A percentile compares a stretch with the other conserved stretches of the same genome.
Evolutionary conservation across 352 stramenopile genomes (phyloP).

Genomic region (Globisporangium apiculatum): DNA sequence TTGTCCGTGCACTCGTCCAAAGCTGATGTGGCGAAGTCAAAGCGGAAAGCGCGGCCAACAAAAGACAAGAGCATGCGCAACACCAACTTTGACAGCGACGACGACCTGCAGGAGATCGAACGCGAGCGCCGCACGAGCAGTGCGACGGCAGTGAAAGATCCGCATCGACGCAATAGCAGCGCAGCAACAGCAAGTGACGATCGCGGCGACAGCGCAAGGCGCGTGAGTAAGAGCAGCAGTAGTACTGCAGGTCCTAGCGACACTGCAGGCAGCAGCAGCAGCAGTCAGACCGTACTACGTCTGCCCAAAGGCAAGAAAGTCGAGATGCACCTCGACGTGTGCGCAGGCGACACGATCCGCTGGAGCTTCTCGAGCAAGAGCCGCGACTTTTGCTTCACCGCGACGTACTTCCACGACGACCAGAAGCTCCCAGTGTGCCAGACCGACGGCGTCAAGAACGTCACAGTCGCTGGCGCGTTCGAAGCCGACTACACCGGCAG

Average conservation of each 20-base stretch:
- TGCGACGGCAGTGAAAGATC: background rate
- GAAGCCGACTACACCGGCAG: conserved; percentile 48
- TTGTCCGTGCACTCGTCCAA: conserved; percentile 28
- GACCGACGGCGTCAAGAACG: conserved; percentile 63
- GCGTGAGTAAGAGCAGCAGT: background rate
- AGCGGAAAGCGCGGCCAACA: conserved; percentile 2
- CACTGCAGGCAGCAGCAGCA: background rate
- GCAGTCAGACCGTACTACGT: conserved; percentile 17
- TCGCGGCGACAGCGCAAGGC: background rate
- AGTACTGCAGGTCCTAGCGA: background rate
- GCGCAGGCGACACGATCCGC: conserved; percentile 45
- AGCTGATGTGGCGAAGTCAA: background rate
- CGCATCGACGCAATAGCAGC: conserved; percentile 2
- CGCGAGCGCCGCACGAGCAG: conserved; percentile 8
- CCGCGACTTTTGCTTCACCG: conserved; percentile 54
- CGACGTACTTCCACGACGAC: conserved; percentile 57
- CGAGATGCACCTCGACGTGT: conserved; percentile 80
- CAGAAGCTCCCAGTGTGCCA: conserved; percentile 36
- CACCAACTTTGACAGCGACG: conserved; percentile 21
- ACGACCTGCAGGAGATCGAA: conserved; percentile 14
- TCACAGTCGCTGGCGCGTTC: conserved; percentile 39
- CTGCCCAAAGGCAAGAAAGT: conserved; percentile 56
- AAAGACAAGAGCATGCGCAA: conserved; percentile 30
- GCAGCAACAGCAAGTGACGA: conserved; percentile 1
- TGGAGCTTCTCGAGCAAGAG: conserved; percentile 60